These are phyloP conservation scores for Phoenix roebelenii DNA, from an alignment of 176 grass and related monocot species.

Conservation along the genomic window DNA sequence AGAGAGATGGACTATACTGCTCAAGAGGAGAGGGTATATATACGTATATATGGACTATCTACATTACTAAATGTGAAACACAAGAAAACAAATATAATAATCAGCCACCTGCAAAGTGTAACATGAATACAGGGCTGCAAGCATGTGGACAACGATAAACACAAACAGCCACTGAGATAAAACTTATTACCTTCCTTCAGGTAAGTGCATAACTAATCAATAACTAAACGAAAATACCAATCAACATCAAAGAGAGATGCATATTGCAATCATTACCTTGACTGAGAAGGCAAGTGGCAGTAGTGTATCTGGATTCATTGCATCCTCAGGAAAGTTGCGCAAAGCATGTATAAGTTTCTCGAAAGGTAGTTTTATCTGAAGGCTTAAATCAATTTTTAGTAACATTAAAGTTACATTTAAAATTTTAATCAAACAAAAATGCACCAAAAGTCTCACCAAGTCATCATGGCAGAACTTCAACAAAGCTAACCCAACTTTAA, in stretches of 20 bases:
- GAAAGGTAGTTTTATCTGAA: conserved; percentile 84
- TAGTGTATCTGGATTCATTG: conserved; percentile 71
- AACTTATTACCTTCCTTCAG: too few species aligned
- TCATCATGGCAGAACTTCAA: conserved; percentile 89
- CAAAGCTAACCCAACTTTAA: conserved; percentile 84
- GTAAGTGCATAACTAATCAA: too few species aligned
- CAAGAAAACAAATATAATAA: too few species aligned
- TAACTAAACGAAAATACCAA: too few species aligned
- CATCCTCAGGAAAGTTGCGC: conserved; percentile 82
- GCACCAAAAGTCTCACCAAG: conserved; percentile 45
- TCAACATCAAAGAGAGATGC: not conserved
- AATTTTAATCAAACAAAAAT: conserved; percentile 6
- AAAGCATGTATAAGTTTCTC: conserved; percentile 73
- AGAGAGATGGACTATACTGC: too few species aligned
- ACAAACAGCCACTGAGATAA: too few species aligned
- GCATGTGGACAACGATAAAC: too few species aligned
- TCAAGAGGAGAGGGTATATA: too few species aligned
- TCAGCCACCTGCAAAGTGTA: too few species aligned
- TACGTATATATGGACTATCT: too few species aligned
- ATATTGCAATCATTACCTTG: conserved; percentile 49
- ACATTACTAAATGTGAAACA: too few species aligned
- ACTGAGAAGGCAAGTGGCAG: conserved; percentile 68
- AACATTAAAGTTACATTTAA: conserved; percentile 1
- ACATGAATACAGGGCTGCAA: too few species aligned
- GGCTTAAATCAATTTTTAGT: conserved; percentile 8